Conservation (phyloP, 495 filamentous ascomycete genomes). For the Talaromyces proteolyticus region DNA sequence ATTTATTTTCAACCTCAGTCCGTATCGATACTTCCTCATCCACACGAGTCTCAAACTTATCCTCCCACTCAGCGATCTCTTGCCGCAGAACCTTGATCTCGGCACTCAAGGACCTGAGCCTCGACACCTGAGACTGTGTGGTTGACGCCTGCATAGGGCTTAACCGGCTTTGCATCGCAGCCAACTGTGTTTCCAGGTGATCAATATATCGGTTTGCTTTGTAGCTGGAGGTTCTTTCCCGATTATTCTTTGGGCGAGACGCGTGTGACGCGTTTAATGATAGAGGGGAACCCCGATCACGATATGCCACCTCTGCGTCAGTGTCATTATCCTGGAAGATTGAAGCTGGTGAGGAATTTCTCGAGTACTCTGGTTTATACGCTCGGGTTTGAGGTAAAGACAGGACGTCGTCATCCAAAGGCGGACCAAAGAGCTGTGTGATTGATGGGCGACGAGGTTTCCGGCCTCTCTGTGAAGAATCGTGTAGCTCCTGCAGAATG, state of each 20-base stretch:
- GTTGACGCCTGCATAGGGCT: constrained; percentile 28
- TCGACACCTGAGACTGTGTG: constrained; percentile 26
- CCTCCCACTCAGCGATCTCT: constrained; percentile 11
- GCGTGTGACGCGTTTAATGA: constrained; percentile 13
- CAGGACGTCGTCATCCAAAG: constrained; percentile 3
- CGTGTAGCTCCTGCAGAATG: constrained; percentile 24
- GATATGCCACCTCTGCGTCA: not conserved
- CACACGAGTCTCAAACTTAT: constrained; percentile 11
- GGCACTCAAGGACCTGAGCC: constrained; percentile 18
- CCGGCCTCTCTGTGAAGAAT: constrained; percentile 14
- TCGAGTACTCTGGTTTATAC: constrained; percentile 8
- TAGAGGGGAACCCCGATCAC: constrained; percentile 8
- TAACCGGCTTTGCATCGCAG: constrained; percentile 29
- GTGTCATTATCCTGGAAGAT: constrained; percentile 3
- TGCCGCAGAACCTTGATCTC: constrained; percentile 9
- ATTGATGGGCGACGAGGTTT: constrained; percentile 10
- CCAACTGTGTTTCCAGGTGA: constrained; percentile 39
- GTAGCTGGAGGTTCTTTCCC: constrained; percentile 12
- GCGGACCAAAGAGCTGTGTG: constrained; percentile 13
- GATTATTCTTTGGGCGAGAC: constrained; percentile 6
- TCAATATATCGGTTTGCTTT: constrained; percentile 39
- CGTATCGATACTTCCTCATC: constrained; percentile 5
- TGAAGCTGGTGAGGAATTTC: constrained; percentile 1
- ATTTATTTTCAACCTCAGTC: constrained; percentile 6
- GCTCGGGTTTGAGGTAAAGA: constrained; percentile 11